Base-by-base conservation (phyloP, 352 stramenopile species). In the Paralagenidium karlingii region DNA sequence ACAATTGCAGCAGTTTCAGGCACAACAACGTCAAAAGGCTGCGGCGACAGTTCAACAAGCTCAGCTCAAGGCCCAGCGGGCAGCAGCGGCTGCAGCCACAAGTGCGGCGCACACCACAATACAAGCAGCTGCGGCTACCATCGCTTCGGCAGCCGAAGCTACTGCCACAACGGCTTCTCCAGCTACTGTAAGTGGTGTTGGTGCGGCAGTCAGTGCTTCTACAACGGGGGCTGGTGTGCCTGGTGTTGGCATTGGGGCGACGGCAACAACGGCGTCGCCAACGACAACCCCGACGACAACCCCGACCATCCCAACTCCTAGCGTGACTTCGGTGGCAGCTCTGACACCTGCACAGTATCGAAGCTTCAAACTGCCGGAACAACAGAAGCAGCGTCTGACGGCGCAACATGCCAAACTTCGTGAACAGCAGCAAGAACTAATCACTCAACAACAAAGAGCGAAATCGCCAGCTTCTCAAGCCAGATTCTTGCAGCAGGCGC, bases 371-470 rank as follows among this genome's bases (percentile, higher is more conserved):
- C 45, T 88, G 3, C 49, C 66, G 0, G 66, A 85, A 15, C 44
- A 54, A 4, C 70, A 75, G 32, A 84, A 84, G 45, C 64, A 82
- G 32, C 68, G 64, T 9, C 37, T 88, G 29, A 83, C 71, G 2
- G 67, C 63, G 2, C 63, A 88, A 24, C 68, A 84, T 31, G 68
- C 64, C 13, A 79, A 81, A 57, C 42, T 88, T 11, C 71, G 68
- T 4, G 68, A 85, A 39, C 69, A 85, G 38, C 75, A 88, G 40
- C 70, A 88, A 40, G 75, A 88, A 34, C 50, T 88, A 10, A 80
- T 88, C 22, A 57, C 67, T 47, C 68, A 87, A 43, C 73, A 89
- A 45, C 69, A 59, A 20, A 61, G 62, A 20, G 70, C 70, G 27
- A 89, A 86, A 50, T 76, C 67, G 8, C 70, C 69, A 10, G 65